Evolutionary conservation across 495 filamentous ascomycete species (phyloP).

Genomic region (Penicillium angulare): DNA sequence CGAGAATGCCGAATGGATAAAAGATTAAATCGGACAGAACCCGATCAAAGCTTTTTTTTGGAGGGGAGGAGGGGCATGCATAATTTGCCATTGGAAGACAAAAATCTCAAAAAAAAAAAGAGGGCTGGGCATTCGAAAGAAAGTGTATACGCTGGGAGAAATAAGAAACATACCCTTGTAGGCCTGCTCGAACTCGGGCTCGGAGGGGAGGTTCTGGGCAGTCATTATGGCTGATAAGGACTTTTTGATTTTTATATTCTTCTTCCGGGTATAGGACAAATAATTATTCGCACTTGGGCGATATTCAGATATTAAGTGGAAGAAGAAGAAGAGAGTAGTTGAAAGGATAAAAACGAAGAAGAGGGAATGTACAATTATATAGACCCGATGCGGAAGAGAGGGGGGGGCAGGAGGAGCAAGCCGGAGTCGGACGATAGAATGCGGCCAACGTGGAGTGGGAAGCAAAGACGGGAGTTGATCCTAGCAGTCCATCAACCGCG

Average conservation of each 20-base stretch:
- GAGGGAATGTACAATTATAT: constrained; percentile 17
- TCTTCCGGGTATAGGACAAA: constrained; percentile 5
- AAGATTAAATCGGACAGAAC: constrained; percentile 3
- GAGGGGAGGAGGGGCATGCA: constrained; percentile 3
- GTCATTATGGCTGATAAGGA: constrained; percentile 65
- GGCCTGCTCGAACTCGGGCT: constrained; percentile 99
- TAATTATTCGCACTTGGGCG: too few relatives aligned
- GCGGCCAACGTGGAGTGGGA: constrained; percentile 13
- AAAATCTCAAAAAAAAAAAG: too few relatives aligned
- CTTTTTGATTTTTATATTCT: constrained; percentile 5
- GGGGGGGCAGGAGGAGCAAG: constrained; percentile 14
- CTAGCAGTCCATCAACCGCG: too few relatives aligned
- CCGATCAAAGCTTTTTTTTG: neutral
- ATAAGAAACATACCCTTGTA: constrained; percentile 73
- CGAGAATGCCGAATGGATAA: constrained; percentile 22
- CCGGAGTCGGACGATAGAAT: constrained; percentile 39
- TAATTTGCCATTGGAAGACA: neutral
- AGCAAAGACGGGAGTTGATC: constrained; percentile 9
- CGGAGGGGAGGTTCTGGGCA: constrained; percentile 63
- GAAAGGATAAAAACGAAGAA: constrained; percentile 8
- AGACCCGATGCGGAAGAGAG: constrained; percentile 5
- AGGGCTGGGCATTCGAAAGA: neutral
- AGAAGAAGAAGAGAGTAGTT: constrained; percentile 12
- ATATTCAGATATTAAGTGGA: constrained; percentile 11
- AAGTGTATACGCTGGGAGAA: neutral